phyloP scores from a whole-genome alignment of 2,329 filamentous ascomycete genomes.

The Penicillium sp. region DNA sequence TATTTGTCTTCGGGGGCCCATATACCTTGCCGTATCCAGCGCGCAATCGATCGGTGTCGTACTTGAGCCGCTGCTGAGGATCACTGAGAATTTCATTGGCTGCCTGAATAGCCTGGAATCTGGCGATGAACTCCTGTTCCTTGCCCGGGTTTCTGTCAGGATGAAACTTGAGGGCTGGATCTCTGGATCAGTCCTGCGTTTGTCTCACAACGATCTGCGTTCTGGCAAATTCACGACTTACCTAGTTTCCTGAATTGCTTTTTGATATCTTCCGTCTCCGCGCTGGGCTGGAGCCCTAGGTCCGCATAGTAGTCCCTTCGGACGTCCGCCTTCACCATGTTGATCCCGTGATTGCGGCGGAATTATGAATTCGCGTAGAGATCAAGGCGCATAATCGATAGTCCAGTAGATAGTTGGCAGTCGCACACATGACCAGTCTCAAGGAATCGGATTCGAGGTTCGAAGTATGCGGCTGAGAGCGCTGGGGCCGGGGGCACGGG shows the following conservation, averaged over 20 bases:
- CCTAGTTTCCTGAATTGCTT: constrained; percentile 83
- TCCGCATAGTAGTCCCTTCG: constrained; percentile 82
- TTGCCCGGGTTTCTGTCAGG: constrained; percentile 84
- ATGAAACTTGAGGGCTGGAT: constrained; percentile 74
- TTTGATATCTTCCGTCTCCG: constrained; percentile 73
- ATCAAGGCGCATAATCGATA: constrained; percentile 16
- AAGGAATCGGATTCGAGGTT: constrained; percentile 1
- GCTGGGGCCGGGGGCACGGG: background rate
- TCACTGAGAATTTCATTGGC: constrained; percentile 76
- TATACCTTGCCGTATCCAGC: constrained; percentile 43
- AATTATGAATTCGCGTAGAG: constrained; percentile 8
- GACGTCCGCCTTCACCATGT: constrained; percentile 67
- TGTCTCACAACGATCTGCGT: background rate
- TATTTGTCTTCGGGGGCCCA: constrained; percentile 27
- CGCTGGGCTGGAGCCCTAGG: constrained; percentile 67
- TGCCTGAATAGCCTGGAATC: constrained; percentile 82
- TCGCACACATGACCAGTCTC: constrained; percentile 17
- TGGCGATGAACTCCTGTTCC: constrained; percentile 73
- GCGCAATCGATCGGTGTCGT: constrained; percentile 60
- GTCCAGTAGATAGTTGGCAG: constrained; percentile 3
- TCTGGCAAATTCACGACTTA: constrained; percentile 37
- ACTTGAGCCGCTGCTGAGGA: constrained; percentile 56
- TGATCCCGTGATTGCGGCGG: constrained; percentile 28
- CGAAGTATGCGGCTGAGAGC: constrained; percentile 1
- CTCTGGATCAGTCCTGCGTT: constrained; percentile 7